phyloP scores from a whole-genome alignment of 345 rosid genomes.

The Rhodomyrtus tomentosa region DNA sequence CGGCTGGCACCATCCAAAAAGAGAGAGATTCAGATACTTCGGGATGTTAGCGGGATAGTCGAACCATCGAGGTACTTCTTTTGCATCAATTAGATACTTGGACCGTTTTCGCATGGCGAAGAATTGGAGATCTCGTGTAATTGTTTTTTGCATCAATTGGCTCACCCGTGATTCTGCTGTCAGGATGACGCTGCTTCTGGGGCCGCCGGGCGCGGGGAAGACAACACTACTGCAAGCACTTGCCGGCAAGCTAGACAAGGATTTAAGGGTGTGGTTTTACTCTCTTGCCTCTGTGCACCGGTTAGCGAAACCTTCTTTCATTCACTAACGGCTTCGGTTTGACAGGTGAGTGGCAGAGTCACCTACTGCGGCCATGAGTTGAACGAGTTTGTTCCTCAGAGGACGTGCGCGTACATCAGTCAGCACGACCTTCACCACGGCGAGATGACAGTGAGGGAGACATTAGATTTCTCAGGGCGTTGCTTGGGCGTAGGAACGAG shows the following conservation, averaged over 20 bases:
- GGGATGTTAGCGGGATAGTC: constrained; percentile 51
- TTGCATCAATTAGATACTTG: background rate
- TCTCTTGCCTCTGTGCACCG: background rate
- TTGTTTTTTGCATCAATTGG: background rate
- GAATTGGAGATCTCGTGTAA: background rate
- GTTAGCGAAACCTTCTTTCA: background rate
- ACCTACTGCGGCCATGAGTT: constrained; percentile 36
- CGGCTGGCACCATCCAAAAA: constrained; percentile 63
- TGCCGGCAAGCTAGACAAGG: constrained; percentile 55
- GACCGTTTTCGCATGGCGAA: background rate
- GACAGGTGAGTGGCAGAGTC: constrained; percentile 24
- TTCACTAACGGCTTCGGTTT: background rate
- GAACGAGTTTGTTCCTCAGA: constrained; percentile 29
- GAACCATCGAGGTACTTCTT: constrained; percentile 72
- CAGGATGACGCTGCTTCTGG: constrained; percentile 82
- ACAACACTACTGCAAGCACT: constrained; percentile 71
- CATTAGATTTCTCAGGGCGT: constrained; percentile 37
- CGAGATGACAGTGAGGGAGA: constrained; percentile 43
- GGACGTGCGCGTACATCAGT: constrained; percentile 37
- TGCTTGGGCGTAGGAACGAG: constrained; percentile 41
- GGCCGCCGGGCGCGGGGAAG: constrained; percentile 91
- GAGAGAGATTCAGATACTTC: constrained; percentile 60
- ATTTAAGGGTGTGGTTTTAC: constrained; percentile 35
- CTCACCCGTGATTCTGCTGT: background rate
- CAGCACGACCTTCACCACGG: constrained; percentile 36